Percentiles rank a stretch among this genome's conserved stretches.
phyloP scores from a whole-genome alignment of 352 stramenopile genomes.

The Pythium pyrilobum region DNA sequence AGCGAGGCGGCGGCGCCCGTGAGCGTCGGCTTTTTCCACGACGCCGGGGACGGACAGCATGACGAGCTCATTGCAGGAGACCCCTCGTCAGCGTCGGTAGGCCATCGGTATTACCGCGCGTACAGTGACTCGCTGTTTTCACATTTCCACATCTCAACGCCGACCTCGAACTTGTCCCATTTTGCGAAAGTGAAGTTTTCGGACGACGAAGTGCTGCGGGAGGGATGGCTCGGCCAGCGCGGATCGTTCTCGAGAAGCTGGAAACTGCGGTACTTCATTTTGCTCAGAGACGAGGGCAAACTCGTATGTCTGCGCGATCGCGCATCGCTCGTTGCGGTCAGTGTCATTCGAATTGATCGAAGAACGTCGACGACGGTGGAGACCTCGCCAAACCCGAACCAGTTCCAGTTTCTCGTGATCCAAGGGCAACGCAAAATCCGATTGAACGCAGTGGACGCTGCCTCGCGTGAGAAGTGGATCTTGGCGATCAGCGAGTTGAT shows the following conservation, averaged over 20 bases:
- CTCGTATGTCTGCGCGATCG: conserved; percentile 74
- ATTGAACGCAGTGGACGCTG: conserved; percentile 65
- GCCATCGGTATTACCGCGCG: conserved; percentile 52
- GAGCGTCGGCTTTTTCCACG: not conserved
- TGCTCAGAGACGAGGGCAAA: conserved; percentile 60
- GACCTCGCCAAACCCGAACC: conserved; percentile 49
- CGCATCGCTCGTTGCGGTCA: conserved; percentile 63
- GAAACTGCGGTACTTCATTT: conserved; percentile 82
- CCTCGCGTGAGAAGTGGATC: conserved; percentile 56
- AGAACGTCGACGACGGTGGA: conserved; percentile 68
- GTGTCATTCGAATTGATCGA: conserved; percentile 64
- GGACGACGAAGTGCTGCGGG: conserved; percentile 60
- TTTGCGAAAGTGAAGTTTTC: conserved; percentile 59
- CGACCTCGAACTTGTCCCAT: conserved; percentile 36
- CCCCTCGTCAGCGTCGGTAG: not conserved
- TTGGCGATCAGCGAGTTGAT: conserved; percentile 79
- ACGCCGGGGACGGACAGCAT: not conserved
- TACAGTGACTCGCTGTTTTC: conserved; percentile 61
- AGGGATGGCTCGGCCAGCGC: conserved; percentile 71
- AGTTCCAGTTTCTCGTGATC: conserved; percentile 82
- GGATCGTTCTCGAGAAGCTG: conserved; percentile 70
- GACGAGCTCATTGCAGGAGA: not conserved
- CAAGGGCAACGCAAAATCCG: conserved; percentile 60
- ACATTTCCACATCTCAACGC: conserved; percentile 44
- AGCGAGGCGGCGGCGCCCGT: no score